These are phyloP conservation scores for Mucor saturninus DNA, from an alignment of 371 early-diverging fungal genomes.

Conservation along the genomic window DNA sequence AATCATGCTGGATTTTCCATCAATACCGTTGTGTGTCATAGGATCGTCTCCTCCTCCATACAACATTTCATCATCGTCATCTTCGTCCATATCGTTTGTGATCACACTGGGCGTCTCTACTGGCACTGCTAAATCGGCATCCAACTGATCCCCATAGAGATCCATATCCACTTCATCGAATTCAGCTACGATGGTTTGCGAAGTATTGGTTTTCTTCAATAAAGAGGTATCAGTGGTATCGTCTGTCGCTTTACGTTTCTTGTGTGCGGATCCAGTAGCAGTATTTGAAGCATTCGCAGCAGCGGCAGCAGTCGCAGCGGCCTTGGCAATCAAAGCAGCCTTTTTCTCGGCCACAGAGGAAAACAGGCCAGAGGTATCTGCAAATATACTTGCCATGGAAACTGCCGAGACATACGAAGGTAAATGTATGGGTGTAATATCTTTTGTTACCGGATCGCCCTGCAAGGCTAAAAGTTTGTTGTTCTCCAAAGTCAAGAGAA, in stretches of 20 bases:
- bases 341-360: conserved; percentile 42
- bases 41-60: conserved; percentile 19
- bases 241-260: conserved; percentile 38
- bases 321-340: conserved; percentile 5
- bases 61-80: conserved; percentile 46
- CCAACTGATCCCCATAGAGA: conserved; percentile 57
- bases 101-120: neutral
- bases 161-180: conserved; percentile 70
- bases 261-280: conserved; percentile 8
- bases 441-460: conserved; percentile 59
- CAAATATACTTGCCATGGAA: conserved; percentile 61
- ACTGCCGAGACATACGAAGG: conserved; percentile 44
- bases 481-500: conserved; percentile 72
- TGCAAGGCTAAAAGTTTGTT: conserved; percentile 66
- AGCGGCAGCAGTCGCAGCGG: conserved; percentile 2
- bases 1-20: neutral
- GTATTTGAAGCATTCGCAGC: neutral
- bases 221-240: neutral
- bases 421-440: conserved; percentile 40
- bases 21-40: neutral
- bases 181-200: conserved; percentile 19
- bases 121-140: neutral
- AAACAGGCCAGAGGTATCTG: conserved; percentile 61
- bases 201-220: conserved; percentile 23
- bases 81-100: conserved; percentile 25